Percentiles rank a stretch among this genome's conserved stretches.
These are phyloP conservation scores for Lactarius hatsudake DNA, from an alignment of 768 basidiomycete species.

Conservation along the genomic window DNA sequence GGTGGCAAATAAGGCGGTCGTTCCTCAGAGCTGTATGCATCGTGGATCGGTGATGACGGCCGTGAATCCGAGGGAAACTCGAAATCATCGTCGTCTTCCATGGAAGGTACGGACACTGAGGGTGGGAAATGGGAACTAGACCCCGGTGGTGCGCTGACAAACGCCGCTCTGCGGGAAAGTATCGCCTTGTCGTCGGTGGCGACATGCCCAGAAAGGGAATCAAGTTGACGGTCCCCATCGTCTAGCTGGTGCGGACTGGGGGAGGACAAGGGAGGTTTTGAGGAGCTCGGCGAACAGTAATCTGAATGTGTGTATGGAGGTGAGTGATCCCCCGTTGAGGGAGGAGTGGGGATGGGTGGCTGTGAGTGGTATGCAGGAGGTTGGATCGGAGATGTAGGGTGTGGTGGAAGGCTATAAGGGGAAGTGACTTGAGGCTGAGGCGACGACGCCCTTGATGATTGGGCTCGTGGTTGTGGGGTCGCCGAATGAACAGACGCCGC, in stretches of 20 bases:
- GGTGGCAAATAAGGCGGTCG: slow-evolving; percentile 25
- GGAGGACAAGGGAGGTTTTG: slow-evolving; percentile 12
- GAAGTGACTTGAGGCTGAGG: not conserved
- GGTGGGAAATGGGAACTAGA: not conserved
- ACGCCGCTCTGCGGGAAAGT: slow-evolving; percentile 34
- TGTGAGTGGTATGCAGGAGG: slow-evolving; percentile 26
- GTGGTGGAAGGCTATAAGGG: not conserved
- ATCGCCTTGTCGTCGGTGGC: slow-evolving; percentile 39
- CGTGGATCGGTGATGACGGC: slow-evolving; percentile 5
- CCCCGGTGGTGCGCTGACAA: slow-evolving; percentile 27
- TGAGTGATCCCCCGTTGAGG: slow-evolving; percentile 5
- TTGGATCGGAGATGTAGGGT: slow-evolving; percentile 2
- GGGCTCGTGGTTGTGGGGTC: not conserved
- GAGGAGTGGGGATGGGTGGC: slow-evolving; percentile 5
- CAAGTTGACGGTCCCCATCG: not conserved
- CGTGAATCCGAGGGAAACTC: not conserved
- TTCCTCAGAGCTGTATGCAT: slow-evolving; percentile 6
- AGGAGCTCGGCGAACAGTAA: not conserved
- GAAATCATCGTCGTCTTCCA: slow-evolving; percentile 21
- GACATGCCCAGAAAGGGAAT: slow-evolving; percentile 33
- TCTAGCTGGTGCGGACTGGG: not conserved
- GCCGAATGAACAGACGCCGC: slow-evolving; percentile 6
- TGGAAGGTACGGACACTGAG: slow-evolving; percentile 13
- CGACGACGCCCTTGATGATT: not conserved
- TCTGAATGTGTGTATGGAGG: slow-evolving; percentile 5